These are phyloP conservation scores for Penicillium expansum DNA, from an alignment of 2,329 filamentous ascomycete genomes.

Conservation along the genomic window DNA sequence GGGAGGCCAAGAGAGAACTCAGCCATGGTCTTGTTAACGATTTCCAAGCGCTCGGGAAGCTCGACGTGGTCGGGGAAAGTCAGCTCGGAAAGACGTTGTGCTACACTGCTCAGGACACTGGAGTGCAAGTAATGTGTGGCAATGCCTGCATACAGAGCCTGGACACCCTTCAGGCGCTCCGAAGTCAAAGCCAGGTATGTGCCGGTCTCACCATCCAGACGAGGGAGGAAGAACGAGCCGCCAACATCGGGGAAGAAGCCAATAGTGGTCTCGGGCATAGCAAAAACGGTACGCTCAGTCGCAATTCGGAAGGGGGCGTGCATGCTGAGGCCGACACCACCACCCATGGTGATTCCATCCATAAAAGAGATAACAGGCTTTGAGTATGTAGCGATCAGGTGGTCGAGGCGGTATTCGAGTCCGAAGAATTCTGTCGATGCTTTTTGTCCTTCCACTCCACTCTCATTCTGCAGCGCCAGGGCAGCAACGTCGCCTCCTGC, in stretches of 20 bases:
- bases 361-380: constrained; percentile 96
- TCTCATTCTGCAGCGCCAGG: constrained; percentile 70
- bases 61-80: constrained; percentile 76
- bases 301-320: constrained; percentile 96
- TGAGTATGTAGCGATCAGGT: constrained; percentile 86
- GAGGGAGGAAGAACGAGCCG: constrained; percentile 90
- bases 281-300: constrained; percentile 91
- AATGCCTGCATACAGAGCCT: constrained; percentile 85
- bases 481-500: constrained; percentile 86
- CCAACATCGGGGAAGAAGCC: constrained; percentile 99
- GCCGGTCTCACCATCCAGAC: constrained; percentile 80
- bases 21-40: constrained; percentile 84
- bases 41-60: constrained; percentile 60
- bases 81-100: constrained; percentile 82
- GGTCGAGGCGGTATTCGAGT: constrained; percentile 93
- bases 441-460: constrained; percentile 67
- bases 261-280: constrained; percentile 98
- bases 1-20: constrained; percentile 88
- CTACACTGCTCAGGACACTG: constrained; percentile 74
- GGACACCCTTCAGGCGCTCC: constrained; percentile 74
- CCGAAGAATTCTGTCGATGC: constrained; percentile 82
- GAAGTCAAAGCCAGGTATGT: constrained; percentile 94
- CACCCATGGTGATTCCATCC: constrained; percentile 98
- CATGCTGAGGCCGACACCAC: constrained; percentile 87
- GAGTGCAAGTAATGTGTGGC: constrained; percentile 97